Conservation (phyloP, 129 eudicot genomes). For the Chrysanthemum makinoi region DNA sequence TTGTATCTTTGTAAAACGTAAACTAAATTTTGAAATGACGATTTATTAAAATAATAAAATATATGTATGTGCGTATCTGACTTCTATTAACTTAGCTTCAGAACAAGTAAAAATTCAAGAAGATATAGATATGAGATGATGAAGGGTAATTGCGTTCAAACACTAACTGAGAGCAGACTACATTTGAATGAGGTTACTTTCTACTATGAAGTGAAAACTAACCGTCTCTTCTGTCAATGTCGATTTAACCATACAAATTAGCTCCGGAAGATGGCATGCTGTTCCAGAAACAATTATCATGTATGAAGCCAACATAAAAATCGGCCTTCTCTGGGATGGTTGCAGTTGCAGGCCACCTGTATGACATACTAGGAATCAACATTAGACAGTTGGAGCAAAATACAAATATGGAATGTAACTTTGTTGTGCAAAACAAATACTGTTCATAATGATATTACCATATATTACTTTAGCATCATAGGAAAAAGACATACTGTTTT, state of each 20-base stretch:
- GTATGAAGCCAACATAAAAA: slow-evolving; percentile 63
- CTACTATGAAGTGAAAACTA: slow-evolving; percentile 20
- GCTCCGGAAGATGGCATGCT: slow-evolving; percentile 63
- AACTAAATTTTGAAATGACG: no score
- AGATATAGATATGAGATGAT: no score
- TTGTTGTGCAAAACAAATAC: not conserved
- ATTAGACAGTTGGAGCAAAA: slow-evolving; percentile 11
- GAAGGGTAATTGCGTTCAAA: no score
- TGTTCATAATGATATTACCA: slow-evolving; percentile 10
- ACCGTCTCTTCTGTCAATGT: slow-evolving; percentile 67
- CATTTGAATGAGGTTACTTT: slow-evolving; percentile 1
- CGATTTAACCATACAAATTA: slow-evolving; percentile 55
- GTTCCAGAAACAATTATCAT: slow-evolving; percentile 73
- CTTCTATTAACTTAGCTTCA: no score
- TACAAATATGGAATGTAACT: not conserved
- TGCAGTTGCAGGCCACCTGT: slow-evolving; percentile 59
- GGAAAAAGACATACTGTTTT: not conserved
- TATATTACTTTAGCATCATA: not conserved
- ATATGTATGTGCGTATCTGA: no score
- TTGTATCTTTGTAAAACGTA: no score
- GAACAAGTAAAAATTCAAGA: no score
- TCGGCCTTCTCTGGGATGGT: slow-evolving; percentile 65
- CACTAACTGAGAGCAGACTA: not conserved
- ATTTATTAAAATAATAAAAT: no score
- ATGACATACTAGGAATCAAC: slow-evolving; percentile 4